phyloP scores from a whole-genome alignment of 176 grass and related monocot genomes.

The Eremochloa ophiuroides region DNA sequence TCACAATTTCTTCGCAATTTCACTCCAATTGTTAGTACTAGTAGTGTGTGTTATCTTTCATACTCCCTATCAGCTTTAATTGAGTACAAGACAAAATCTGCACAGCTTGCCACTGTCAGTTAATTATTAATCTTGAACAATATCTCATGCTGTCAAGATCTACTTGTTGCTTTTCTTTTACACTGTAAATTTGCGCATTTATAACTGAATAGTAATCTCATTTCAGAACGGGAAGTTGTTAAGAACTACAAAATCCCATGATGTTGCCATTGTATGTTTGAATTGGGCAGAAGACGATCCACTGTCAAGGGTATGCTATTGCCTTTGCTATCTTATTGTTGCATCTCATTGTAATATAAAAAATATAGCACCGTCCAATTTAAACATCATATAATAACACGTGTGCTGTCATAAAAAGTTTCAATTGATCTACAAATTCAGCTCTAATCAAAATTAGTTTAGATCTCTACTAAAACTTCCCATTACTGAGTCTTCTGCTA shows the following conservation, averaged over 20 bases:
- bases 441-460: background rate
- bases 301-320: constrained; percentile 47
- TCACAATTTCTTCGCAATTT: background rate
- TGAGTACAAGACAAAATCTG: background rate
- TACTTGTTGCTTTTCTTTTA: constrained; percentile 21
- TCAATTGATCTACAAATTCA: constrained; percentile 12
- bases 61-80: background rate
- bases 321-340: background rate
- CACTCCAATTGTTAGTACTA: background rate
- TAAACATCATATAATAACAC: background rate
- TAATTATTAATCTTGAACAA: constrained; percentile 12
- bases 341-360: background rate
- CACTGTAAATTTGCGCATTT: constrained; percentile 8
- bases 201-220: constrained; percentile 30
- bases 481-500: constrained; percentile 11
- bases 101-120: background rate
- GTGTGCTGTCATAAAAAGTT: background rate
- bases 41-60: background rate
- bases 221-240: constrained; percentile 93
- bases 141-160: background rate
- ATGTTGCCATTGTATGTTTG: constrained; percentile 76
- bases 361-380: background rate
- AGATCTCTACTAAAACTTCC: constrained; percentile 2
- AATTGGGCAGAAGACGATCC: constrained; percentile 83
- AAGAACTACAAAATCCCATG: constrained; percentile 67